Evolutionary conservation across 2,329 filamentous ascomycete genomes (phyloP).

Genomic region (Phaeosphaeria sp.): DNA sequence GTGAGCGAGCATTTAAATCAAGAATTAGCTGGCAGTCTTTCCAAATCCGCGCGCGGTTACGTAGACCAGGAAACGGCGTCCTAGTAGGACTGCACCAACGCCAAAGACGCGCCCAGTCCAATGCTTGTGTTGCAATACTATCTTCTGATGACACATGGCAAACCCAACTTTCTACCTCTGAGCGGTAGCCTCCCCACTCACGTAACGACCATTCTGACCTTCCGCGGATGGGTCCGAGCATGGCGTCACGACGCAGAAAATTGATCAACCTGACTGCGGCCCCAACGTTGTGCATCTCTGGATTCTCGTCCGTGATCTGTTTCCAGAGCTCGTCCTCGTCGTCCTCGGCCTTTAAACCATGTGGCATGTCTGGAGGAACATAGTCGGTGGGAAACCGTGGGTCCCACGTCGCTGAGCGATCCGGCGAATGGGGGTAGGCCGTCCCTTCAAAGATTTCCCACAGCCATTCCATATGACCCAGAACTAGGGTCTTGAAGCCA

Average conservation of each 20-base stretch:
- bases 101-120: neutral
- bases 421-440: neutral
- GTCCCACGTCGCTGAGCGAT: neutral
- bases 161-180: neutral
- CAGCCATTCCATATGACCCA: neutral
- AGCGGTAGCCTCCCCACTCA: neutral
- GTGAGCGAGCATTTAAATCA: neutral
- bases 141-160: neutral
- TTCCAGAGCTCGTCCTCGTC: neutral
- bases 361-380: neutral
- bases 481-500: neutral
- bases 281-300: neutral
- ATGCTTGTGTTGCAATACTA: neutral
- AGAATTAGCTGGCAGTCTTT: neutral
- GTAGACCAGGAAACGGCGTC: neutral
- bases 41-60: neutral
- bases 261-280: neutral
- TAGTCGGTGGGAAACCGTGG: neutral
- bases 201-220: neutral
- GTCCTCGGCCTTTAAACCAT: neutral
- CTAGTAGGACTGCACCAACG: neutral
- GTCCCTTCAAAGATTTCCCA: neutral
- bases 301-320: neutral
- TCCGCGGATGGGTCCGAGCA: neutral
- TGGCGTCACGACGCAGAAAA: neutral